Percentiles rank a stretch among this genome's conserved stretches.
Conservation (phyloP, 2,329 filamentous ascomycete genomes). For the Aspergillus aculeatinus region DNA sequence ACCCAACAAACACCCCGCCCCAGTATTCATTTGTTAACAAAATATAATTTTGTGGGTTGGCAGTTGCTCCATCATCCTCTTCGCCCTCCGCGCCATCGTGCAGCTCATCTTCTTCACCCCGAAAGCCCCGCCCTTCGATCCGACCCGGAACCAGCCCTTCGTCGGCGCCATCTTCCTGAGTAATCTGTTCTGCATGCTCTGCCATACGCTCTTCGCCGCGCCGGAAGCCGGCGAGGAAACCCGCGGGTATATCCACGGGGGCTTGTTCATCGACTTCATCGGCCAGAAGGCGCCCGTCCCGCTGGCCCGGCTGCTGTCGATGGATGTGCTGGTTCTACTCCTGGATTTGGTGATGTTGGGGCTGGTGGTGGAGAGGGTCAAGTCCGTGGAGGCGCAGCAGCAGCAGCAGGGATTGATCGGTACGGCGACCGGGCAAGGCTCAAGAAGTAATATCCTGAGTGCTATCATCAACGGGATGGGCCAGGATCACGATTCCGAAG, state of each 20-base stretch:
- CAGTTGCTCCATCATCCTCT: slow-evolving; percentile 60
- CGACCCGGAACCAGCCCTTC: slow-evolving; percentile 53
- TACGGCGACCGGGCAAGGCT: no score
- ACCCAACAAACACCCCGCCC: not conserved
- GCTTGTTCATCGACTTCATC: slow-evolving; percentile 64
- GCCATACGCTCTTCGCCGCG: slow-evolving; percentile 55
- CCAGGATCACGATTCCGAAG: slow-evolving; percentile 61
- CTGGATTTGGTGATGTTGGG: slow-evolving; percentile 60
- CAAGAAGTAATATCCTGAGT: no score
- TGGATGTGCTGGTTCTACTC: slow-evolving; percentile 55
- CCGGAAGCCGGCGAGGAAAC: slow-evolving; percentile 53
- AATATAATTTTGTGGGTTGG: not conserved
- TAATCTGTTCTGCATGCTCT: slow-evolving; percentile 57
- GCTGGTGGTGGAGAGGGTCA: slow-evolving; percentile 53
- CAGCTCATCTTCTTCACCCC: slow-evolving; percentile 61
- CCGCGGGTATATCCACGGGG: slow-evolving; percentile 60
- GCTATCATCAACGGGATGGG: not conserved
- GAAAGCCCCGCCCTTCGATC: slow-evolving; percentile 54
- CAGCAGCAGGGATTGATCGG: slow-evolving; percentile 2
- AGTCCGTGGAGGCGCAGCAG: slow-evolving; percentile 37
- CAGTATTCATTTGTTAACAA: not conserved
- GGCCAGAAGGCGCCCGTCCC: slow-evolving; percentile 59
- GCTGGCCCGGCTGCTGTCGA: slow-evolving; percentile 50
- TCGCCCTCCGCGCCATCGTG: slow-evolving; percentile 54
- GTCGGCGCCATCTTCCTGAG: slow-evolving; percentile 54